Percentiles rank a stretch among this genome's conserved stretches.
phyloP scores from a whole-genome alignment of 768 basidiomycete genomes.

The Saitozyma podzolica region DNA sequence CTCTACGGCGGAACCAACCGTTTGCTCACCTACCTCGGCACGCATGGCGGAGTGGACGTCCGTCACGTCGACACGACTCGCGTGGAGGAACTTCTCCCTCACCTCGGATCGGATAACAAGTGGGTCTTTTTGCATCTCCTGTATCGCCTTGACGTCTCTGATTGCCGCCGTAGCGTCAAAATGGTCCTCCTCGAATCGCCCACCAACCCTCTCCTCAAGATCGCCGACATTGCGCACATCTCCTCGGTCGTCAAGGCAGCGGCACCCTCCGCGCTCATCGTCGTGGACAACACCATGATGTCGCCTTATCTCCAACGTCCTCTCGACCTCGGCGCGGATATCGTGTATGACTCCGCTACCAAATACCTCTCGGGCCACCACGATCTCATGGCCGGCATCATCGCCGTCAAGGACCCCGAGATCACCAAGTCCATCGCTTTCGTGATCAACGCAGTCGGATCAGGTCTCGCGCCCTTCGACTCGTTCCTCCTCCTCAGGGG shows the following conservation, averaged over 20 bases:
- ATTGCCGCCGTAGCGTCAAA: constrained; percentile 50
- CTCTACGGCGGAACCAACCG: constrained; percentile 98
- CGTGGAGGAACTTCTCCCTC: constrained; percentile 34
- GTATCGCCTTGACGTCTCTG: background rate
- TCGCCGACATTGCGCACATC: constrained; percentile 83
- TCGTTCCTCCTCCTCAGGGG: constrained; percentile 94
- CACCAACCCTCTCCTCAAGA: constrained; percentile 94
- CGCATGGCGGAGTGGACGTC: constrained; percentile 82
- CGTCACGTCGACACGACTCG: constrained; percentile 89
- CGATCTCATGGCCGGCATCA: constrained; percentile 97
- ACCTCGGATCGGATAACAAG: constrained; percentile 38
- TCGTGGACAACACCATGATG: constrained; percentile 97
- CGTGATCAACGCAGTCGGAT: constrained; percentile 88
- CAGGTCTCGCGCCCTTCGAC: constrained; percentile 92
- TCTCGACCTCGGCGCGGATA: constrained; percentile 90
- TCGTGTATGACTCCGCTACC: constrained; percentile 96
- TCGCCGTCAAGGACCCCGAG: constrained; percentile 88
- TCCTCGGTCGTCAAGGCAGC: constrained; percentile 72
- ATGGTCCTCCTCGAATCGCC: constrained; percentile 98
- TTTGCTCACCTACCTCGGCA: constrained; percentile 80
- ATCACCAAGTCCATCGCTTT: constrained; percentile 87
- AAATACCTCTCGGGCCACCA: constrained; percentile 98
- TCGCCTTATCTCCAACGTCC: constrained; percentile 95
- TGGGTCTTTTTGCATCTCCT: constrained; percentile 9
- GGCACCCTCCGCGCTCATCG: constrained; percentile 47